Evolutionary conservation across 1,139 yeast genomes (phyloP).

Genomic region (Diutina scorzettiae): DNA sequence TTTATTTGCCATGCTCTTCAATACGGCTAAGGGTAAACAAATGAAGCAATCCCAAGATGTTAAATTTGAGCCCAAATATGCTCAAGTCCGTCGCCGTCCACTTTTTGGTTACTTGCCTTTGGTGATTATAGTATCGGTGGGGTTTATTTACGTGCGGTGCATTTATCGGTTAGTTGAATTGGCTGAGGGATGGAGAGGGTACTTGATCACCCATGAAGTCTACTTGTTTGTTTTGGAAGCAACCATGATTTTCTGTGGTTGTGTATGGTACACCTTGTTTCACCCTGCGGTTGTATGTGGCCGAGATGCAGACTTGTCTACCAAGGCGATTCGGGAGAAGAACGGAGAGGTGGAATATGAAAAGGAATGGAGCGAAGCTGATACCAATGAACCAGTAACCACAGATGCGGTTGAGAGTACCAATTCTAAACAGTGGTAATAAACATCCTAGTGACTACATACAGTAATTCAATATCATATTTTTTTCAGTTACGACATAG

Average conservation of each 20-base stretch:
- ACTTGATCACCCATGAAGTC: slow-evolving; percentile 21
- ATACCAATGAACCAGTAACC: too few species aligned
- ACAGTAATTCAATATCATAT: too few species aligned
- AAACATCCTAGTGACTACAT: too few species aligned
- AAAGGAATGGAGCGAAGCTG: too few species aligned
- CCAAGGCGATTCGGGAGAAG: neutral
- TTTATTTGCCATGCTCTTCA: slow-evolving; percentile 13
- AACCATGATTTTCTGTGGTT: slow-evolving; percentile 13
- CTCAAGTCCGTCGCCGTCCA: slow-evolving; percentile 11
- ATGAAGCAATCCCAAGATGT: slow-evolving; percentile 8
- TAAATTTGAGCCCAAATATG: slow-evolving; percentile 12
- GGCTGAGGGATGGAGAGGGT: slow-evolving; percentile 24
- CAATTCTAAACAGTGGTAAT: too few species aligned
- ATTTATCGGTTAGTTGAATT: slow-evolving; percentile 23
- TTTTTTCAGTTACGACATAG: too few species aligned
- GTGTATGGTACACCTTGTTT: slow-evolving; percentile 13
- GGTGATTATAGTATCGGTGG: slow-evolving; percentile 13
- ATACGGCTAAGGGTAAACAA: slow-evolving; percentile 13
- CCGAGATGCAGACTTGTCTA: slow-evolving; percentile 9
- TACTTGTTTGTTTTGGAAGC: slow-evolving; percentile 20
- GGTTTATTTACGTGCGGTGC: slow-evolving; percentile 20
- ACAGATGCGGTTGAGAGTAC: too few species aligned
- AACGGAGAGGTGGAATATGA: too few species aligned
- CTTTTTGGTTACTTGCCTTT: slow-evolving; percentile 17
- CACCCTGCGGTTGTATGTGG: slow-evolving; percentile 21